These are phyloP conservation scores for Starmerella lactis-condensi DNA, from an alignment of 805 yeast genomes.

Conservation along the genomic window DNA sequence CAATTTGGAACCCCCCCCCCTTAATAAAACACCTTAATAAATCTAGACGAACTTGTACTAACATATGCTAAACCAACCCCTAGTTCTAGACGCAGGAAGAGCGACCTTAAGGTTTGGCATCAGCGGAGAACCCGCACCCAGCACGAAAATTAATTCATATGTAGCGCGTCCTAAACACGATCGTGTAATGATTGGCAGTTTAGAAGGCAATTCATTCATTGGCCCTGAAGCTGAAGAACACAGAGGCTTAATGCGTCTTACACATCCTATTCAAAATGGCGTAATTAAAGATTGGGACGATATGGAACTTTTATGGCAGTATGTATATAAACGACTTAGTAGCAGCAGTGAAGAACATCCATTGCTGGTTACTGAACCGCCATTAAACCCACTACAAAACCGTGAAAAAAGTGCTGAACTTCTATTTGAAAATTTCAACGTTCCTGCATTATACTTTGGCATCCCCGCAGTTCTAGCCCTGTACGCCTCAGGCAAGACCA, in stretches of 20 bases:
- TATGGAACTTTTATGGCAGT: slow-evolving; percentile 67
- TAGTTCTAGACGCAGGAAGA: slow-evolving; percentile 66
- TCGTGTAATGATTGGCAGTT: slow-evolving; percentile 59
- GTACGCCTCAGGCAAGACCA: slow-evolving; percentile 78
- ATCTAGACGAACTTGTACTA: no score
- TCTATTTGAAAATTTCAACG: slow-evolving; percentile 51
- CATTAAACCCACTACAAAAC: slow-evolving; percentile 50
- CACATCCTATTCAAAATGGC: slow-evolving; percentile 67
- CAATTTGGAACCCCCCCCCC: no score
- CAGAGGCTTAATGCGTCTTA: slow-evolving; percentile 55
- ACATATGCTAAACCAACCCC: slow-evolving; percentile 37
- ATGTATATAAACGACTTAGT: slow-evolving; percentile 27
- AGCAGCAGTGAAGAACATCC: slow-evolving; percentile 65
- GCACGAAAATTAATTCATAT: slow-evolving; percentile 40
- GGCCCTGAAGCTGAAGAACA: slow-evolving; percentile 59
- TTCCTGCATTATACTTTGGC: slow-evolving; percentile 56
- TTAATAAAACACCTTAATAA: no score
- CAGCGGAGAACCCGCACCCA: slow-evolving; percentile 79
- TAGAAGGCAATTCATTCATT: slow-evolving; percentile 48
- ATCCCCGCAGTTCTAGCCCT: slow-evolving; percentile 65
- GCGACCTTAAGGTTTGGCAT: slow-evolving; percentile 76
- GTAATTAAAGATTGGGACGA: slow-evolving; percentile 66
- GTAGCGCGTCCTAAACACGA: slow-evolving; percentile 74
- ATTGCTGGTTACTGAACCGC: slow-evolving; percentile 71
- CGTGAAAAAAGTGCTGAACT: slow-evolving; percentile 44